phyloP scores from a whole-genome alignment of 176 grass and related monocot genomes.

The Ananas comosus region DNA sequence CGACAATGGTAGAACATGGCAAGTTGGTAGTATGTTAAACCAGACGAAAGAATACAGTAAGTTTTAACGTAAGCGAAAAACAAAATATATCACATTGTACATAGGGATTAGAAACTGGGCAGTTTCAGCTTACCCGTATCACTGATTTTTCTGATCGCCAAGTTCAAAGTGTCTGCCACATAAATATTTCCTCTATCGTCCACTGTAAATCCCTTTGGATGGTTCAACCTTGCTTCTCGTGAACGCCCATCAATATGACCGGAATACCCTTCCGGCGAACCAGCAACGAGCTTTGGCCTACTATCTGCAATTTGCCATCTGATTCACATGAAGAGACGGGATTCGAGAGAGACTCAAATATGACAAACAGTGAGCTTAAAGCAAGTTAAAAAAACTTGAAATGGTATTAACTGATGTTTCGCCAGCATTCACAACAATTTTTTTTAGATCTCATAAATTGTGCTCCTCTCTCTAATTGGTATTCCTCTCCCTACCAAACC shows the following conservation, averaged over 20 bases:
- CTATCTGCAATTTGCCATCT: constrained; percentile 51
- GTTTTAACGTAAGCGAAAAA: not conserved
- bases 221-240: constrained; percentile 73
- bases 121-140: no score
- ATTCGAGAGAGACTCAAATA: constrained; percentile 2
- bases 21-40: no score
- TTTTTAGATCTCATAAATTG: no score
- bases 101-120: no score
- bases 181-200: constrained; percentile 90
- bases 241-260: constrained; percentile 80
- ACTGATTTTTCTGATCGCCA: constrained; percentile 98
- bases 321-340: not conserved
- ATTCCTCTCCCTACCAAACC: no score
- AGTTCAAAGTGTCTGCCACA: constrained; percentile 92
- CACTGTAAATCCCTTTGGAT: constrained; percentile 80
- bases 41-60: not conserved
- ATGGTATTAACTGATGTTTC: no score
- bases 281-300: constrained; percentile 84
- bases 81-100: not conserved
- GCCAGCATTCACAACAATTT: no score
- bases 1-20: not conserved
- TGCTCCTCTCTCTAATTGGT: no score
- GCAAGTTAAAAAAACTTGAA: no score
- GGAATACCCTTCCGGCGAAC: constrained; percentile 71
- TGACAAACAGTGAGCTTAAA: not conserved